Evolutionary conservation across 495 filamentous ascomycete species (phyloP).

Genomic region (Xylona heveae): DNA sequence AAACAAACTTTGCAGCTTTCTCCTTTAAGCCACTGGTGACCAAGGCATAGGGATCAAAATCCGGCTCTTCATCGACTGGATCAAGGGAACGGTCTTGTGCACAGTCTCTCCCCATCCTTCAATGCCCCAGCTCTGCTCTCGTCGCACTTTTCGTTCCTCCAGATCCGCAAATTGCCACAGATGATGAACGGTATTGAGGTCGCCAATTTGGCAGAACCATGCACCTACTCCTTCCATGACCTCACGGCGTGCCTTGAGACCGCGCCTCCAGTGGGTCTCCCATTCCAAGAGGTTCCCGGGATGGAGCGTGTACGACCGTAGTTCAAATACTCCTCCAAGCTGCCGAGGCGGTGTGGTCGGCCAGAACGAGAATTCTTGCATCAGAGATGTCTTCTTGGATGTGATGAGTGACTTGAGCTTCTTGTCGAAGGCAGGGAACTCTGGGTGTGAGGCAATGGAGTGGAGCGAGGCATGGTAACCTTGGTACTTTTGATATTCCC

Average conservation of each 20-base stretch:
- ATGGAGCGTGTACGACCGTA: slow-evolving; percentile 90
- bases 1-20: slow-evolving; percentile 1
- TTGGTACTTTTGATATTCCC: slow-evolving; percentile 96
- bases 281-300: slow-evolving; percentile 92
- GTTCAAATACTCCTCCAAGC: slow-evolving; percentile 84
- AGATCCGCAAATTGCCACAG: slow-evolving; percentile 97
- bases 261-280: slow-evolving; percentile 96
- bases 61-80: slow-evolving; percentile 85
- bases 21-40: slow-evolving; percentile 64
- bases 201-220: slow-evolving; percentile 97
- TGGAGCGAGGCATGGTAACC: slow-evolving; percentile 87
- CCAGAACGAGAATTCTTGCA: slow-evolving; percentile 99
- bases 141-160: slow-evolving; percentile 73
- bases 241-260: slow-evolving; percentile 69
- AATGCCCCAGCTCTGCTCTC: slow-evolving; percentile 89
- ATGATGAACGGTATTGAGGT: slow-evolving; percentile 93
- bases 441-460: slow-evolving; percentile 55
- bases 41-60: slow-evolving; percentile 90
- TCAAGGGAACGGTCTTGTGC: slow-evolving; percentile 93
- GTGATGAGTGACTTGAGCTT: slow-evolving; percentile 65
- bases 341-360: slow-evolving; percentile 78
- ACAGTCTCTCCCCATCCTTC: slow-evolving; percentile 96
- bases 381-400: slow-evolving; percentile 69
- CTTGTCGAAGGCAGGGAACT: slow-evolving; percentile 59
- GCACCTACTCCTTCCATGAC: slow-evolving; percentile 98